phyloP scores from a whole-genome alignment of 1,284 basidiomycete species.

The Bjerkandera adusta region DNA sequence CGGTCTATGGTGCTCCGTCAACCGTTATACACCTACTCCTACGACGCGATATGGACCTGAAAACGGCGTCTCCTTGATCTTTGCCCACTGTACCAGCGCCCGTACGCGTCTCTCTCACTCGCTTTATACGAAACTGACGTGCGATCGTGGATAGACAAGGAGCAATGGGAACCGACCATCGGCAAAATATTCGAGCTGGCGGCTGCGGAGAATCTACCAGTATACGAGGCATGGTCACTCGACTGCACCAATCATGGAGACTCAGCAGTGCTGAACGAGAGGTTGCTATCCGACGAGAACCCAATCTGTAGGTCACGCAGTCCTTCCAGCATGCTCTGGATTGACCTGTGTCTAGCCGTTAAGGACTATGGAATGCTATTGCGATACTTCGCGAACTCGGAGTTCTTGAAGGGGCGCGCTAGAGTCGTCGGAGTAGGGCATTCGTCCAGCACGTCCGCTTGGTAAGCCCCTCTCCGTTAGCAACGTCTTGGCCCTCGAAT shows the following conservation, averaged over 20 bases:
- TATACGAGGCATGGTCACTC: conserved; percentile 52
- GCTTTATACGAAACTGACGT: too few species aligned
- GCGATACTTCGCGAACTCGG: conserved; percentile 5
- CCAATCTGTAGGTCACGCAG: conserved; percentile 5
- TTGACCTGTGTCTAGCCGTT: not conserved
- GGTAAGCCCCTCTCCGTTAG: too few species aligned
- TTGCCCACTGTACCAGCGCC: too few species aligned
- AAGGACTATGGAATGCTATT: not conserved
- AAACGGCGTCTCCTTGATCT: not conserved
- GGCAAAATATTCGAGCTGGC: conserved; percentile 34
- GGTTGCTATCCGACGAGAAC: not conserved
- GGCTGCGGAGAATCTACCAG: conserved; percentile 23
- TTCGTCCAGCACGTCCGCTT: conserved; percentile 10
- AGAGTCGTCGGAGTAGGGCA: conserved; percentile 11
- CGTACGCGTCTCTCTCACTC: too few species aligned
- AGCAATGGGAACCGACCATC: conserved; percentile 49
- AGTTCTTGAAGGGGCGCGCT: conserved; percentile 1
- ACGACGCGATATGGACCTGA: not conserved
- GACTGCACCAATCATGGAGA: conserved; percentile 33
- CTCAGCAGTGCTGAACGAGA: conserved; percentile 7
- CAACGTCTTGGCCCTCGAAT: too few species aligned
- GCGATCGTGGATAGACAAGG: too few species aligned
- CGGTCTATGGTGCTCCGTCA: not conserved
- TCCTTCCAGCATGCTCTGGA: not conserved
- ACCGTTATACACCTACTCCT: not conserved